Evolutionary conservation across 768 basidiomycete genomes (phyloP), one percentile per base, ranked within the genome.

Genomic region (Tylopilus vinaceipallidus): DNA sequence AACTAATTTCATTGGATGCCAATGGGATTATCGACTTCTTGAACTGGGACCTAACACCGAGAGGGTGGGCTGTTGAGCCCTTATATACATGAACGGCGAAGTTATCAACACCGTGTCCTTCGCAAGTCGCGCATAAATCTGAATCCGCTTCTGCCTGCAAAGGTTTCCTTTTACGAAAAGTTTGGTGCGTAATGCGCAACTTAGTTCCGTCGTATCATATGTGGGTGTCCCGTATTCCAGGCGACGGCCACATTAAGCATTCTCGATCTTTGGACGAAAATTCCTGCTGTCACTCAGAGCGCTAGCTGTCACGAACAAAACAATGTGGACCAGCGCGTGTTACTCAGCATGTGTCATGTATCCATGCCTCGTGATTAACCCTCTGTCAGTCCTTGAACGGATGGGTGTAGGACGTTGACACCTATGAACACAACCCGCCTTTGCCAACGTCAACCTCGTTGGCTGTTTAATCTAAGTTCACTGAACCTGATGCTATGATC

Each of bases 271-370:
- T n/a, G 85, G 83, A 63, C 17, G 0, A 56, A 76, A 24, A 86
- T 85, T 17, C 86, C 82, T 45, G 78, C 79, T 50, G 83, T 84
- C 37, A 76, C 72, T 11, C 44, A 71, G 42, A 69, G 73, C 1
- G 29, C 60, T 41, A 88, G 86, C 72, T 88, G 84, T 68, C 70
- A 64, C 38, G 85, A 85, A 66, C 90, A 91, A 73, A 84, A 90
- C 64, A 93, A 93, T 71, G 74, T 90, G 41, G 91, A 92, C 70
- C 94, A 94, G 88, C 86, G 60, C 58, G 85, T 74, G 27, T 46
- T 46, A 29, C 45, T 46, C 42, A 14, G 24, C 19, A 27, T 9
- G 49, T 24, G 22, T 39, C 4, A 20, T n/a, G 13, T 1, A n/a
- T n/a, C n/a, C n/a, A n/a, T n/a, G n/a, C n/a, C 27, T 45, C 38